These are phyloP conservation scores for Leccinum insolens DNA, from an alignment of 1,284 basidiomycete genomes.

Conservation along the genomic window DNA sequence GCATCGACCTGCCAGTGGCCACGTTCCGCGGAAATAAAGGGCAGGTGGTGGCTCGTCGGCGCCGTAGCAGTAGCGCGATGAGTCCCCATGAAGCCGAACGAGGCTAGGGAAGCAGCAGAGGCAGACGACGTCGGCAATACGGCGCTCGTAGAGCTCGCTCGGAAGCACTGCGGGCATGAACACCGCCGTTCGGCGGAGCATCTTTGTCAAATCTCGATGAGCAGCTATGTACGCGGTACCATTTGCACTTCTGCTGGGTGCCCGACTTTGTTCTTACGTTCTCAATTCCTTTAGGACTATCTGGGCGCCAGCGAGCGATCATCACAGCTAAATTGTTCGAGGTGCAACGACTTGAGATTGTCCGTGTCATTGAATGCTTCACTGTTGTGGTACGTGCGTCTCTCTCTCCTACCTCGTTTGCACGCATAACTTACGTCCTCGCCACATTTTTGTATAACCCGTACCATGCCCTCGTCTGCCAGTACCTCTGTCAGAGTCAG, in stretches of 20 bases:
- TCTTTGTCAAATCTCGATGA: slow-evolving; percentile 92
- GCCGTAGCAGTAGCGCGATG: slow-evolving; percentile 65
- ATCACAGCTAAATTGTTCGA: slow-evolving; percentile 84
- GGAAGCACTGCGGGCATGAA: slow-evolving; percentile 93
- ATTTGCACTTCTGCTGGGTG: neutral
- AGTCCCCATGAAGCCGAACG: slow-evolving; percentile 25
- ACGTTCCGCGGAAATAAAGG: slow-evolving; percentile 78
- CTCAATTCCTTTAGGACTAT: slow-evolving; percentile 69
- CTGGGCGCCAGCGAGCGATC: slow-evolving; percentile 90
- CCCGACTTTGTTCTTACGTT: neutral
- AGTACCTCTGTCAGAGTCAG: slow-evolving; percentile 60
- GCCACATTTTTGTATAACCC: slow-evolving; percentile 63
- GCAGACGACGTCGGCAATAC: slow-evolving; percentile 43
- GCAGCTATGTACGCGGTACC: slow-evolving; percentile 72
- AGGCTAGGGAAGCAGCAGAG: slow-evolving; percentile 13
- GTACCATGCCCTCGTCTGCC: slow-evolving; percentile 74
- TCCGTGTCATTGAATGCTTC: slow-evolving; percentile 79
- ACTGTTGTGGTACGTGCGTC: slow-evolving; percentile 84
- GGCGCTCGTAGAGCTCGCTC: slow-evolving; percentile 76
- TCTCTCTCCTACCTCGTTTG: slow-evolving; percentile 1
- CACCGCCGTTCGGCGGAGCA: slow-evolving; percentile 88
- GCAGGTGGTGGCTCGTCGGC: slow-evolving; percentile 99
- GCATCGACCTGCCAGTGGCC: slow-evolving; percentile 58
- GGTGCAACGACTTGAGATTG: slow-evolving; percentile 91
- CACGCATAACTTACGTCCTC: neutral